Conservation (phyloP, 768 basidiomycete genomes). For the Boletus rex-veris region DNA sequence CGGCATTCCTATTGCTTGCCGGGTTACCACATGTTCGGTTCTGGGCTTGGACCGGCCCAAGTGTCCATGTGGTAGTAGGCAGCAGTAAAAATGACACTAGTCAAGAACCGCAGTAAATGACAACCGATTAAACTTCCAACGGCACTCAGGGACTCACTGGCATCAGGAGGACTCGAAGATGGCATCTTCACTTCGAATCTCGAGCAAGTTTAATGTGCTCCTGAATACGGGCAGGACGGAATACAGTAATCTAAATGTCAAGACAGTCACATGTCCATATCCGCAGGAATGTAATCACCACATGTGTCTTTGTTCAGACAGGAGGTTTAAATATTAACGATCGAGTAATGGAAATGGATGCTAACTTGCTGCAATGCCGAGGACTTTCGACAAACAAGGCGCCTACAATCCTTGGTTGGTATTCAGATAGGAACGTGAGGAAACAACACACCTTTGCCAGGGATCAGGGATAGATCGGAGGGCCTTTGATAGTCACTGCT, state of each 20-base stretch:
- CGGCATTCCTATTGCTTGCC: neutral
- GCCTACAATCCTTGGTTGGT: neutral
- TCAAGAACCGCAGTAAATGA: too few species aligned
- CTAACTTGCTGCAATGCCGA: constrained; percentile 38
- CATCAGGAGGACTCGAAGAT: too few species aligned
- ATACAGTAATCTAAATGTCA: too few species aligned
- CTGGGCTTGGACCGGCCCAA: neutral
- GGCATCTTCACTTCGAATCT: too few species aligned
- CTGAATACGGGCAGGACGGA: too few species aligned
- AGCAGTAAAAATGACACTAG: too few species aligned
- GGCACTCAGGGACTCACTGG: neutral
- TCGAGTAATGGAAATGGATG: neutral
- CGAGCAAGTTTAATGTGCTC: too few species aligned
- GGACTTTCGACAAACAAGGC: constrained; percentile 10
- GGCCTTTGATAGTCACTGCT: constrained; percentile 5
- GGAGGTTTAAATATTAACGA: too few species aligned
- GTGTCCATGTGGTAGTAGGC: neutral
- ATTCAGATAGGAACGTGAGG: neutral
- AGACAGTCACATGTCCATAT: too few species aligned
- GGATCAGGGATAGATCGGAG: neutral
- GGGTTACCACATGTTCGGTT: neutral
- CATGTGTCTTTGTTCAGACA: neutral
- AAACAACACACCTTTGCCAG: neutral
- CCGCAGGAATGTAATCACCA: neutral
- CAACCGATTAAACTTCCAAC: neutral